Base-by-base conservation (phyloP, 768 basidiomycete species). In the Rickenella mellea region DNA sequence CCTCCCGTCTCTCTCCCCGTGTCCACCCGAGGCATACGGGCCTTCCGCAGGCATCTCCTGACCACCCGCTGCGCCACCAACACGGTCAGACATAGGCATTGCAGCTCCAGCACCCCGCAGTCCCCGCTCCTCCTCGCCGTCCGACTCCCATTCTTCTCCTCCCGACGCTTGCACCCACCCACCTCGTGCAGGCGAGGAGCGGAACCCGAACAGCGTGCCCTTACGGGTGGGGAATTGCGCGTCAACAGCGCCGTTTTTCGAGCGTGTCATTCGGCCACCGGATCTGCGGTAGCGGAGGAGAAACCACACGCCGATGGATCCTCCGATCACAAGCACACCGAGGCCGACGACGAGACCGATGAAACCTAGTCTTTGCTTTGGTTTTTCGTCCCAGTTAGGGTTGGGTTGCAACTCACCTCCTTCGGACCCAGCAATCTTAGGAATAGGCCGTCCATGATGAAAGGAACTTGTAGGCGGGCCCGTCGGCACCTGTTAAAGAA, bases 331-430 rank as follows among this genome's bases (percentile, higher is more conserved):
- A 41, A 84, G 60, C 43, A 72, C 48, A 43, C 65, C 62, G 30
- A 85, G 67, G 33, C 63, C 56, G 27, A 81, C 71, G 29, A 84
- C 65, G 28, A 84, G 59, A 3, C 61, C 75, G 48, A 83, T 70
- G 61, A 84, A 85, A 9, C 69, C 80, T 71, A 47, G 33, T 14
- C 3, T 36, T 17, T 8, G 11, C 10, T 7, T 19, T 3, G 15
- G 24, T 7, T 36, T 17, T 19, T 17, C 19, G 10, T 19, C 33
- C 19, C 19, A 36, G 33, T 22, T 36, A 36, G 3, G 33, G 4
- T 17, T 7, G 19, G 24, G 3, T 36, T 19, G 19, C 11, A 17
- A 14, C 33, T 36, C 19, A 36, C 33, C 33, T 17, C 33, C 33
- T 36, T 36, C 33, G 24, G 33, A 36, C 12, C 33, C 33, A 19